Percentiles rank a stretch among this genome's conserved stretches.
These are phyloP conservation scores for Meira nashicola DNA, from an alignment of 1,284 basidiomycete genomes.

Conservation along the genomic window DNA sequence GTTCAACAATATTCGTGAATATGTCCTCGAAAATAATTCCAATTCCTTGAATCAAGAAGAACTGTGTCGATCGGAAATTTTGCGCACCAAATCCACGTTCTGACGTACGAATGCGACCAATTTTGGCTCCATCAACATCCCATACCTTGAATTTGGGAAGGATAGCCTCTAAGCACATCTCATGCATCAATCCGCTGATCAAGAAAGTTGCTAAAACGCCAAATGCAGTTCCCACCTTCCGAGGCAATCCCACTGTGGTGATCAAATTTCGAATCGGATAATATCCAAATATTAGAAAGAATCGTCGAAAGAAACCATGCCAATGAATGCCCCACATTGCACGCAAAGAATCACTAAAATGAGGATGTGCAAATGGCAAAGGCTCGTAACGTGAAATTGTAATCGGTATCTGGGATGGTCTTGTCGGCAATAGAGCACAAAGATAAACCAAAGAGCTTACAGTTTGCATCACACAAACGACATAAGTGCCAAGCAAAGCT, in stretches of 20 bases:
- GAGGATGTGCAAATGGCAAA: neutral
- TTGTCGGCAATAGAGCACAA: neutral
- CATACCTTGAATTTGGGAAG: too few relatives aligned
- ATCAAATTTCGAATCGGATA: neutral
- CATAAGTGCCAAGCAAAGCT: neutral
- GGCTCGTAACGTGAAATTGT: neutral
- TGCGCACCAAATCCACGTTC: constrained; percentile 1
- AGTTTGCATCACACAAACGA: neutral
- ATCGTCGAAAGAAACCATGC: neutral
- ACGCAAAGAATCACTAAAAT: neutral
- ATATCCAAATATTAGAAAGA: neutral
- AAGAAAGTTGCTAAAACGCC: neutral
- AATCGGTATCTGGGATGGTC: neutral
- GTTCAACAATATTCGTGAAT: neutral
- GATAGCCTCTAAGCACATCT: neutral
- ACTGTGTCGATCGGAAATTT: neutral
- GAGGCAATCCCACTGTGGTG: neutral
- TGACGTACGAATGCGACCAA: too few relatives aligned
- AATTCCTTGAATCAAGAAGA: neutral
- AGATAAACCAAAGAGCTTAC: neutral
- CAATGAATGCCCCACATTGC: neutral
- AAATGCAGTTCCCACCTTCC: neutral
- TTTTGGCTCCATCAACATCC: too few relatives aligned
- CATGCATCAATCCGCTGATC: neutral
- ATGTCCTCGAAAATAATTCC: constrained; percentile 1